Percentiles rank a stretch among this genome's conserved stretches.
Evolutionary conservation across 1,139 yeast genomes (phyloP).

Genomic region (Ashbya aceris): DNA sequence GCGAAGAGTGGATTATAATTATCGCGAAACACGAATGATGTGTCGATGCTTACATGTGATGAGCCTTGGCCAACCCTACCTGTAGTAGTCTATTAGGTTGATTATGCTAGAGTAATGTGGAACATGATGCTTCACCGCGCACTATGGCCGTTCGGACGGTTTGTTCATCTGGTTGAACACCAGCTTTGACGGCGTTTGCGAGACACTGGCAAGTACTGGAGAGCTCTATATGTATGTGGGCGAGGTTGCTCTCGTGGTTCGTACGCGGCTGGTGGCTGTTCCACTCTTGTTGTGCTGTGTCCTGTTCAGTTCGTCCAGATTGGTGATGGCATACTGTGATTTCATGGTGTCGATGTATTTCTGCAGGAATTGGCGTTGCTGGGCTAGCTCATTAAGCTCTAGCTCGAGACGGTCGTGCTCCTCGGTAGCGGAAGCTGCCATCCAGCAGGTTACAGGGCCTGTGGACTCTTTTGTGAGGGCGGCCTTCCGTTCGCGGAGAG

Average conservation of each 20-base stretch:
- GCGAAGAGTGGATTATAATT: no score
- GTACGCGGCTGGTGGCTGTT: slow-evolving; percentile 6
- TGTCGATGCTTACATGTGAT: no score
- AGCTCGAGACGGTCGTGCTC: slow-evolving; percentile 12
- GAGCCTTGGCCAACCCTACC: no score
- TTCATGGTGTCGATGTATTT: slow-evolving; percentile 17
- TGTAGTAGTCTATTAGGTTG: no score
- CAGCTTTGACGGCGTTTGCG: no score
- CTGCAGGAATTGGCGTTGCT: slow-evolving; percentile 16
- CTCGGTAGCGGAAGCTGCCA: slow-evolving; percentile 6
- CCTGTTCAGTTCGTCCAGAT: slow-evolving; percentile 8
- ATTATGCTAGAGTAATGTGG: no score
- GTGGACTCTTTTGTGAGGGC: slow-evolving; percentile 33
- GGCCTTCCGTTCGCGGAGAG: slow-evolving; percentile 28
- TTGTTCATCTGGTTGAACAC: no score
- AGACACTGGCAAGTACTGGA: neutral
- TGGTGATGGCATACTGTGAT: slow-evolving; percentile 11
- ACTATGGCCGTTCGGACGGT: no score
- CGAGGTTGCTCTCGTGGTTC: slow-evolving; percentile 19
- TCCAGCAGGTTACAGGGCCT: slow-evolving; percentile 39
- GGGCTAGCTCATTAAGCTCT: slow-evolving; percentile 11
- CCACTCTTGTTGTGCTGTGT: slow-evolving; percentile 7
- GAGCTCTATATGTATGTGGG: slow-evolving; percentile 19
- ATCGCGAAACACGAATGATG: no score
- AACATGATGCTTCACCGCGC: neutral